Evolutionary conservation across 2,329 filamentous ascomycete species (phyloP).

Genomic region (Diaporthe humulicola): DNA sequence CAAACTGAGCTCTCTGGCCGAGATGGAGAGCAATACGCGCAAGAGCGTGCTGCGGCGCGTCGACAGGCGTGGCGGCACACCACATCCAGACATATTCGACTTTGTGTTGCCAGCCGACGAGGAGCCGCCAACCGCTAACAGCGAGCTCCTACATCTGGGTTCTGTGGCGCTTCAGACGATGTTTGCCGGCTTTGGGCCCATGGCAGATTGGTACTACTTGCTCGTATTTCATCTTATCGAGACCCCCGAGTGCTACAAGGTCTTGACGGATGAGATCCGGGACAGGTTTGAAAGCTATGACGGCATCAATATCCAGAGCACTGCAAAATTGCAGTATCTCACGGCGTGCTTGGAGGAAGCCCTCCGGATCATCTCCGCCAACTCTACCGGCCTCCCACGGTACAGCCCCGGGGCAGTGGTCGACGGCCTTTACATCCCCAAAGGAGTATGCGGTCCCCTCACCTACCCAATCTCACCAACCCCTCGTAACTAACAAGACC

Average conservation of each 20-base stretch:
- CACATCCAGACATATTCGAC: slow-evolving; percentile 9
- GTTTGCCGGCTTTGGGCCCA: slow-evolving; percentile 20
- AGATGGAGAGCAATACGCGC: neutral
- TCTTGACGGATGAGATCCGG: neutral
- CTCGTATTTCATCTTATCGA: neutral
- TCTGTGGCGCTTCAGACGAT: slow-evolving; percentile 10
- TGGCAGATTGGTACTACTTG: slow-evolving; percentile 3
- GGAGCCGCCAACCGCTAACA: neutral
- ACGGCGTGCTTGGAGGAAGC: slow-evolving; percentile 10
- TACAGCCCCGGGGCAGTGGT: neutral
- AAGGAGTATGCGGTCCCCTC: neutral
- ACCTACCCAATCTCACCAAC: neutral
- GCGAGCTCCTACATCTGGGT: neutral
- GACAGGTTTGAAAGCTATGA: neutral
- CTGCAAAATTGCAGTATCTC: neutral
- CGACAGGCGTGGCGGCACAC: neutral
- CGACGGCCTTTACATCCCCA: slow-evolving; percentile 16
- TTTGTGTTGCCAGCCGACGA: neutral
- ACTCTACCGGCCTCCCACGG: neutral
- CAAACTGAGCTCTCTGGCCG: neutral
- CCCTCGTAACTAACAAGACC: neutral
- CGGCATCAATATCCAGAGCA: neutral
- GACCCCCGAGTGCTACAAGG: neutral
- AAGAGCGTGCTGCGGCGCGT: neutral
- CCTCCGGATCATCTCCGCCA: neutral